Evolutionary conservation across 176 grass and related monocot genomes (phyloP).

Genomic region (Avena eriantha): DNA sequence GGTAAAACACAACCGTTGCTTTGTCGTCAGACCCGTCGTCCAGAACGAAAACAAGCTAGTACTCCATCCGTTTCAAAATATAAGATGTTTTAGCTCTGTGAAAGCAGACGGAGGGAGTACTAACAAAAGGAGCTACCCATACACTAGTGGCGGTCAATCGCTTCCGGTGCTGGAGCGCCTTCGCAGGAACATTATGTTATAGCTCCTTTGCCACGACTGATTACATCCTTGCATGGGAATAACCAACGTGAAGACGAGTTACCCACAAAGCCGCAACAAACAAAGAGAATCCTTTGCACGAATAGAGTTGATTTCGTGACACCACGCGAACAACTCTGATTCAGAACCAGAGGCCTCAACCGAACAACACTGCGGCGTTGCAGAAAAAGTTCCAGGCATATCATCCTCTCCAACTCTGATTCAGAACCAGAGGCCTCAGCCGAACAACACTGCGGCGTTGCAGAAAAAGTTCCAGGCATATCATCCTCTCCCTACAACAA

Average conservation of each 20-base stretch:
- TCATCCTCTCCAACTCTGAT: not conserved
- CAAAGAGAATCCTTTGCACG: not conserved
- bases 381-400: slow-evolving; percentile 3
- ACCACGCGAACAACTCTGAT: not conserved
- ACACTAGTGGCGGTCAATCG: too few species aligned
- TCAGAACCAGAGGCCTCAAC: not conserved
- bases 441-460: not conserved
- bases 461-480: slow-evolving; percentile 3
- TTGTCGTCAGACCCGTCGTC: too few species aligned
- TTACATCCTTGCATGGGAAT: not conserved
- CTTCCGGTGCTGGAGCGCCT: too few species aligned
- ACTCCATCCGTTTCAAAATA: too few species aligned
- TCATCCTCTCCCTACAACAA: not conserved
- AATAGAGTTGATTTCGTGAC: not conserved
- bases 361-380: not conserved
- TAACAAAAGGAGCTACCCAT: too few species aligned
- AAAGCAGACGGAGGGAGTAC: too few species aligned
- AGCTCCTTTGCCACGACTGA: too few species aligned
- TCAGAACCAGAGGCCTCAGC: not conserved
- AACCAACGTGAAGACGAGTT: not conserved
- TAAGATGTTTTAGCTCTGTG: too few species aligned
- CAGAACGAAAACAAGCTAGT: too few species aligned
- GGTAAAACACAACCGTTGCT: too few species aligned
- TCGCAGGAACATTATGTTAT: too few species aligned
- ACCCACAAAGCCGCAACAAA: not conserved